Percentiles rank a stretch among this genome's conserved stretches.
phyloP scores from a whole-genome alignment of 1,284 basidiomycete genomes.

The Microbotryomycetes sp. region DNA sequence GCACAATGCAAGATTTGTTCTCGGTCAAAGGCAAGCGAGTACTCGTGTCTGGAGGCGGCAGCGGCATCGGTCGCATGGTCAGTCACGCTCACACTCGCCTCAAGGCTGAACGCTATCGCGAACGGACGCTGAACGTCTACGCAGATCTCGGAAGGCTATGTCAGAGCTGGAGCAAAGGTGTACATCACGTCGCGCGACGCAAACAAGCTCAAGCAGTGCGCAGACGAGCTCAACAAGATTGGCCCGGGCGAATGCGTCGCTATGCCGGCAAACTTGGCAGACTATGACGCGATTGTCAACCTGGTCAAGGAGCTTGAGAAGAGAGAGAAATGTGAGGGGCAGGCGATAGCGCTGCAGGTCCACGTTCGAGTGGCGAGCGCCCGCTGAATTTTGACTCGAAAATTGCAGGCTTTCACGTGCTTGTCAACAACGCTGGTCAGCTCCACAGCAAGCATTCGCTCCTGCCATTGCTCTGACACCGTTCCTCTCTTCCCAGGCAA shows the following conservation, averaged over 20 bases:
- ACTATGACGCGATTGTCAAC: constrained; percentile 52
- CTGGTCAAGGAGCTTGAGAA: constrained; percentile 51
- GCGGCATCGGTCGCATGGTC: constrained; percentile 29
- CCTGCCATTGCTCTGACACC: neutral
- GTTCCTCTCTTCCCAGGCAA: constrained; percentile 1
- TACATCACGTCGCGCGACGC: constrained; percentile 61
- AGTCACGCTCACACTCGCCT: constrained; percentile 41
- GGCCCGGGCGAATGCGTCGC: constrained; percentile 55
- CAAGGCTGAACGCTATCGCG: neutral
- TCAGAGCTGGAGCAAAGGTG: constrained; percentile 60
- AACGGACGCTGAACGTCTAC: neutral
- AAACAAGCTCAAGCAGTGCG: constrained; percentile 54
- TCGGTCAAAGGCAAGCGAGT: constrained; percentile 51
- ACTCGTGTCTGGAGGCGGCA: constrained; percentile 62
- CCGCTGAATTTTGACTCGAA: too few relatives aligned
- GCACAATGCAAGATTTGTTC: constrained; percentile 46
- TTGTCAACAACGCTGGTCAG: constrained; percentile 56
- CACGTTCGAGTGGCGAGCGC: too few relatives aligned
- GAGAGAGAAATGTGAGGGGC: constrained; percentile 48
- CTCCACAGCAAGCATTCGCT: neutral
- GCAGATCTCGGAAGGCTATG: constrained; percentile 60
- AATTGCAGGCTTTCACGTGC: constrained; percentile 53
- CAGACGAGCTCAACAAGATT: constrained; percentile 50
- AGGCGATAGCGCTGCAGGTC: too few relatives aligned
- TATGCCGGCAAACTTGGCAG: constrained; percentile 55